phyloP scores from a whole-genome alignment of 495 filamentous ascomycete genomes.

The Penicillium daleae region DNA sequence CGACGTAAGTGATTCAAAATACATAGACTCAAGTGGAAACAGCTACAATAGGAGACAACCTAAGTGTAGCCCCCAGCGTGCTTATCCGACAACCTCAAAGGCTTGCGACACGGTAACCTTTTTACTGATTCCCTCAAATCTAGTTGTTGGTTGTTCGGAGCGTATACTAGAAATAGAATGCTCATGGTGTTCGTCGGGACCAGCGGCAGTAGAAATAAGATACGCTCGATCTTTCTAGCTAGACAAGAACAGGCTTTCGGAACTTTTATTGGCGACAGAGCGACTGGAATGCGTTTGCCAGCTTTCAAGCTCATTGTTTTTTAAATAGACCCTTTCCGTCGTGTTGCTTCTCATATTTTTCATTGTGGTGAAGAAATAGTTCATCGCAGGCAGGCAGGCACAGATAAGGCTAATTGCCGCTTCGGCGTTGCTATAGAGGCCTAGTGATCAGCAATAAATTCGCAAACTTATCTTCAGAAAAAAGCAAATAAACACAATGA shows the following conservation, averaged over 20 bases:
- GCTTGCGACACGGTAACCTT: not conserved
- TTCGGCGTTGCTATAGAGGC: not conserved
- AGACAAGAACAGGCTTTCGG: not conserved
- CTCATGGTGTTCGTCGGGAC: not conserved
- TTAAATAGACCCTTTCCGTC: not conserved
- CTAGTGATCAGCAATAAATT: not conserved
- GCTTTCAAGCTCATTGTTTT: not conserved
- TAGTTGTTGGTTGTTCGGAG: not conserved
- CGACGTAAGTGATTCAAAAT: no score
- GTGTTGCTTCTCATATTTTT: conserved; percentile 1
- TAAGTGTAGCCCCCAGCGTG: not conserved
- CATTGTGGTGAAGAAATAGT: not conserved
- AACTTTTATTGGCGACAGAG: not conserved
- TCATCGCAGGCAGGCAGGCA: conserved; percentile 4
- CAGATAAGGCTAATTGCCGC: not conserved
- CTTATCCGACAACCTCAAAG: not conserved
- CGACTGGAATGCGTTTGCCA: not conserved
- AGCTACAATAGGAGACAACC: not conserved
- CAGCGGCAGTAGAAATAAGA: not conserved
- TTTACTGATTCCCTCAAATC: not conserved
- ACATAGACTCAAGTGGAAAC: no score
- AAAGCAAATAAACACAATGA: not conserved
- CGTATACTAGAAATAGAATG: not conserved
- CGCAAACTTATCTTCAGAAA: no score
- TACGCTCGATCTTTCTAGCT: not conserved